A percentile compares a stretch with the other conserved stretches of the same genome.
Evolutionary conservation across 2,329 filamentous ascomycete genomes (phyloP).

Genomic region (Neobulgaria alba): DNA sequence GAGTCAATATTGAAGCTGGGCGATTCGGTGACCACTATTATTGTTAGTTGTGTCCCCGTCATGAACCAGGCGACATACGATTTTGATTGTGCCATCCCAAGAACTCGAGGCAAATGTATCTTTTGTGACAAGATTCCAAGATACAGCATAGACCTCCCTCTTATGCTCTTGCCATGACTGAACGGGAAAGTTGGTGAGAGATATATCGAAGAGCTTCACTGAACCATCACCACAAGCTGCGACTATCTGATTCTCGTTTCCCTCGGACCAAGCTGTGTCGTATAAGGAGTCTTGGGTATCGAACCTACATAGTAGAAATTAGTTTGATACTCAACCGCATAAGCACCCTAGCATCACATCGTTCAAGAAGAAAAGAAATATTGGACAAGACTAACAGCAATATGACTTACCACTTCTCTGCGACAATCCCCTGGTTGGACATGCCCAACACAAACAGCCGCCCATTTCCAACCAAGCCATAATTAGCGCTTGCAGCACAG

Average conservation of each 20-base stretch:
- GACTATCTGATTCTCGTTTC: constrained; percentile 89
- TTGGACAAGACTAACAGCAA: too few species aligned
- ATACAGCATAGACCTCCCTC: constrained; percentile 83
- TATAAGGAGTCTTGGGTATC: constrained; percentile 97
- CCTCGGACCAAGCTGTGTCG: constrained; percentile 90
- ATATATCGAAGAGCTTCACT: constrained; percentile 87
- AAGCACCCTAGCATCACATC: too few species aligned
- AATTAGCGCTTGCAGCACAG: constrained; percentile 86
- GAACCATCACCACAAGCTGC: constrained; percentile 88
- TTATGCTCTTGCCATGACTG: constrained; percentile 91
- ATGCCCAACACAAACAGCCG: constrained; percentile 77
- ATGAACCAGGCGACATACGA: constrained; percentile 40
- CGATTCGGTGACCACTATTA: constrained; percentile 73
- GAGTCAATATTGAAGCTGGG: constrained; percentile 65
- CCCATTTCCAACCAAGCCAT: constrained; percentile 93
- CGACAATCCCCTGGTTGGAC: constrained; percentile 72
- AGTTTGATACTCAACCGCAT: too few species aligned
- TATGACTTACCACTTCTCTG: constrained; percentile 67
- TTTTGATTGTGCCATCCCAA: constrained; percentile 94
- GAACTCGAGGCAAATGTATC: constrained; percentile 84
- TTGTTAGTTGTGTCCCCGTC: constrained; percentile 5
- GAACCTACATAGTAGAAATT: constrained; percentile 48
- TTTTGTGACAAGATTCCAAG: constrained; percentile 88
- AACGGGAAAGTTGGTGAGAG: constrained; percentile 72
- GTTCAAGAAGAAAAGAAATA: too few species aligned